Evolutionary conservation across 2,329 filamentous ascomycete species (phyloP).

Genomic region (Clonostachys rhizophaga): DNA sequence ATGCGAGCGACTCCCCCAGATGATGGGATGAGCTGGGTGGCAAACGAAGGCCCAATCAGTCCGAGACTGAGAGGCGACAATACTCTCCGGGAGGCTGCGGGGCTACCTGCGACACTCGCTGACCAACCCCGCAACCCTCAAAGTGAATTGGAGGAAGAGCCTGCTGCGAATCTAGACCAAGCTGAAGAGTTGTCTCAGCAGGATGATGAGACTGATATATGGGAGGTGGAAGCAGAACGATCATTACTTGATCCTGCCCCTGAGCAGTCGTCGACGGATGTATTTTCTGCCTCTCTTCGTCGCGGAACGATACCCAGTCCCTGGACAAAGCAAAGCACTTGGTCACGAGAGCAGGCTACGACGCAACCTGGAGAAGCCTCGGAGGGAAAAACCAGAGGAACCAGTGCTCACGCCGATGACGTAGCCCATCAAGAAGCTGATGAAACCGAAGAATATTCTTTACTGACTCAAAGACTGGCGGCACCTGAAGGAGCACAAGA

Average conservation of each 20-base stretch:
- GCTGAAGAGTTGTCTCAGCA: slow-evolving; percentile 1
- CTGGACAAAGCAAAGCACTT: slow-evolving; percentile 21
- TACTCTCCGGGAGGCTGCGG: slow-evolving; percentile 18
- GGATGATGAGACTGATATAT: slow-evolving; percentile 47
- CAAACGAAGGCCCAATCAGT: slow-evolving; percentile 27
- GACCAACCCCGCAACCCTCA: no score
- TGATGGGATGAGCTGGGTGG: slow-evolving; percentile 39
- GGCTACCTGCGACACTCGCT: neutral
- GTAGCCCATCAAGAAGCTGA: no score
- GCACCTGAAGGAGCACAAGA: slow-evolving; percentile 3
- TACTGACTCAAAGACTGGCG: slow-evolving; percentile 25
- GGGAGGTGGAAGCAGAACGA: slow-evolving; percentile 52
- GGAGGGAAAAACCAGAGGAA: neutral
- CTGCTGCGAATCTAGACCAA: no score
- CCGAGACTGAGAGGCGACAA: slow-evolving; percentile 25
- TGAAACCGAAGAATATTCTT: slow-evolving; percentile 35
- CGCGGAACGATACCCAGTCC: slow-evolving; percentile 26
- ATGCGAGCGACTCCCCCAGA: slow-evolving; percentile 21
- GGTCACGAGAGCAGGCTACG: no score
- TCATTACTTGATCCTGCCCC: slow-evolving; percentile 25
- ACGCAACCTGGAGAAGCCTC: no score
- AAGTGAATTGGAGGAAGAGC: no score
- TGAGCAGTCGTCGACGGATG: slow-evolving; percentile 17
- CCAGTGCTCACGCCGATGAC: neutral
- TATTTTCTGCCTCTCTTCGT: slow-evolving; percentile 10